phyloP scores from a whole-genome alignment of 148 eudicot genomes.

The Silene latifolia region DNA sequence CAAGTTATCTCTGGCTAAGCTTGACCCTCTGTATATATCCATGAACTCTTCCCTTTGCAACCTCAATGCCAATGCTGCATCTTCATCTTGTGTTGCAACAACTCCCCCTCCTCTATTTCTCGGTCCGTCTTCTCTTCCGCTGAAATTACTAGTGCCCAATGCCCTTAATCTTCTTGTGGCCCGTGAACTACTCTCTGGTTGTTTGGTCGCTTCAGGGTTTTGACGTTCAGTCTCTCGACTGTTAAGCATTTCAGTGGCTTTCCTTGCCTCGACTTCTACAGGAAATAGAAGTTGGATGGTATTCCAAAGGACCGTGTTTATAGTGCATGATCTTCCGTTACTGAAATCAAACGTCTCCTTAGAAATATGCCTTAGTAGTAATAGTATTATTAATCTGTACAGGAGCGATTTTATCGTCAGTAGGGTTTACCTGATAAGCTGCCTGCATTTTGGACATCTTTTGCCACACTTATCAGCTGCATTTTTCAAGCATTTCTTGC shows the following conservation, averaged over 20 bases:
- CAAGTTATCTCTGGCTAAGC: constrained; percentile 61
- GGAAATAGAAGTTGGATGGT: constrained; percentile 95
- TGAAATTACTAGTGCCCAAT: constrained; percentile 15
- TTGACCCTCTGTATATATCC: constrained; percentile 41
- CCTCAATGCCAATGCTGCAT: constrained; percentile 45
- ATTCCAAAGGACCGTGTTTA: constrained; percentile 99
- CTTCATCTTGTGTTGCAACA: constrained; percentile 67
- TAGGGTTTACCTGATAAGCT: constrained; percentile 61
- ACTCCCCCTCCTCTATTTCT: constrained; percentile 20
- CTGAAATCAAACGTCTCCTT: constrained; percentile 26
- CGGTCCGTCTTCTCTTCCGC: constrained; percentile 22
- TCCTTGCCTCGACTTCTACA: constrained; percentile 73
- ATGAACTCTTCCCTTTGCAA: constrained; percentile 72
- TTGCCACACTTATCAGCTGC: constrained; percentile 91
- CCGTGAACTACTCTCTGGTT: constrained; percentile 10
- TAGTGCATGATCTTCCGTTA: constrained; percentile 86
- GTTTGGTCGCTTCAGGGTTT: constrained; percentile 15
- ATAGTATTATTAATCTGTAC: not conserved
- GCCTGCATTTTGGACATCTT: constrained; percentile 89
- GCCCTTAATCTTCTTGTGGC: constrained; percentile 20
- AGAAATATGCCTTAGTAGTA: not conserved
- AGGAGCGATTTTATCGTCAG: not conserved
- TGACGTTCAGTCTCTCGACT: constrained; percentile 27
- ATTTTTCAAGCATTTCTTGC: constrained; percentile 80
- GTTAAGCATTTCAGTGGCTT: constrained; percentile 35